Percentiles rank a stretch among this genome's conserved stretches.
phyloP scores from a whole-genome alignment of 345 rosid species.

The Gossypium anomalum region DNA sequence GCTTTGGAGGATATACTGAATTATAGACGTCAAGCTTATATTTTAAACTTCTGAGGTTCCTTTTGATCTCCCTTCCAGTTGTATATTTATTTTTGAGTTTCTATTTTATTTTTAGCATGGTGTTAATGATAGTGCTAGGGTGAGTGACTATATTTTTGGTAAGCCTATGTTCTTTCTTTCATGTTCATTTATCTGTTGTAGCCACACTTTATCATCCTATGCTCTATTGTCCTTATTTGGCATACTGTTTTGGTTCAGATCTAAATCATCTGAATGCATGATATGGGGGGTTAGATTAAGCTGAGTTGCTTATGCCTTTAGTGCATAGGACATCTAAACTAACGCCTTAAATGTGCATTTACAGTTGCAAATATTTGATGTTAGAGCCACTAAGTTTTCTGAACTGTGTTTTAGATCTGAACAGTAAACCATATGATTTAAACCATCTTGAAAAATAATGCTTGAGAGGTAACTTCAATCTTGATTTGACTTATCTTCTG shows the following conservation, averaged over 20 bases:
- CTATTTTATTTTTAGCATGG: not conserved
- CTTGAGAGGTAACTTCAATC: constrained; percentile 8
- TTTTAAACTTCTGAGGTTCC: constrained; percentile 1
- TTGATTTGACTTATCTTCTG: constrained; percentile 3
- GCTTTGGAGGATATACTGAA: not conserved
- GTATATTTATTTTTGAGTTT: constrained; percentile 1
- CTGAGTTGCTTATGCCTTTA: not conserved
- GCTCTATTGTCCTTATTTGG: constrained; percentile 11
- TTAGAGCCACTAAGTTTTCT: not conserved
- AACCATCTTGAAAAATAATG: not conserved
- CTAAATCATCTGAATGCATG: not conserved
- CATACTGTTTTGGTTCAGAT: not conserved
- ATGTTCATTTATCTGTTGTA: constrained; percentile 3
- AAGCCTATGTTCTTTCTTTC: not conserved
- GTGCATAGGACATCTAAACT: not conserved
- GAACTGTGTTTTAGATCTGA: not conserved
- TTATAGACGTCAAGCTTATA: constrained; percentile 3
- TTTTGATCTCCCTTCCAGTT: constrained; percentile 2
- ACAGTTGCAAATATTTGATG: not conserved
- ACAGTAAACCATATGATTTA: not conserved
- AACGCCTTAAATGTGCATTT: not conserved
- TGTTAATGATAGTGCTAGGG: not conserved
- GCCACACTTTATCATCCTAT: constrained; percentile 4
- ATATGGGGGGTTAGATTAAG: not conserved
- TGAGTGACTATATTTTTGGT: constrained; percentile 13